A percentile compares a stretch with the other conserved stretches of the same genome.
Evolutionary conservation across 345 rosid genomes (phyloP).

Genomic region (Gynandropsis gynandra): DNA sequence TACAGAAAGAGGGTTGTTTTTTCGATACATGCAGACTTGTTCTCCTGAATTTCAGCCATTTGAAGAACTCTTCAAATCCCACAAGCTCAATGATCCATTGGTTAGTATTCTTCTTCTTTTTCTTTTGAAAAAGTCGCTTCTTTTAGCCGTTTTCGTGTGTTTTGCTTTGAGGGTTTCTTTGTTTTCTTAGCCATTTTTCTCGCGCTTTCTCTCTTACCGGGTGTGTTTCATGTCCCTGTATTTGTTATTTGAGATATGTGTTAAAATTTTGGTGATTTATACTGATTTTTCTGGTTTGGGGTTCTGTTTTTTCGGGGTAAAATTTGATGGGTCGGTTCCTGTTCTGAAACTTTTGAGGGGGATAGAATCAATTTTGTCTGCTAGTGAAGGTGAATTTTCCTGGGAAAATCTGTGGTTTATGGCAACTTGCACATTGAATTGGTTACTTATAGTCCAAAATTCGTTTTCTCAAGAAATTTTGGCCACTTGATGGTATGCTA

Average conservation of each 20-base stretch:
- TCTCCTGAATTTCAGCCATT: conserved; percentile 60
- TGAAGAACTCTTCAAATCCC: conserved; percentile 64
- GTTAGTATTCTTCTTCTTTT: conserved; percentile 22
- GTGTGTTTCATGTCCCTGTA: no score
- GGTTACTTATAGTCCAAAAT: no score
- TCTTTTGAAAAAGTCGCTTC: no score
- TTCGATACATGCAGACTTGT: conserved; percentile 58
- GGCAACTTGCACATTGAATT: no score
- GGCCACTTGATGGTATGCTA: conserved; percentile 25
- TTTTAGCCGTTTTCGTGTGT: background rate
- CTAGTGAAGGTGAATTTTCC: conserved; percentile 18
- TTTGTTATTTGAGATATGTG: conserved; percentile 3
- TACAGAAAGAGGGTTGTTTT: conserved; percentile 70
- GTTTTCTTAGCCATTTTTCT: no score
- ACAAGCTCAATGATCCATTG: conserved; percentile 52
- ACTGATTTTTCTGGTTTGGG: conserved; percentile 18
- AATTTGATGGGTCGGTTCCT: background rate
- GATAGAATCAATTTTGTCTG: conserved; percentile 19
- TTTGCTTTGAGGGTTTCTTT: background rate
- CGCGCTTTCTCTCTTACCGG: no score
- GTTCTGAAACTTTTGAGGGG: background rate
- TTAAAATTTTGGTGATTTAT: background rate
- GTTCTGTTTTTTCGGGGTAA: background rate
- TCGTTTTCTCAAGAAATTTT: conserved; percentile 2
- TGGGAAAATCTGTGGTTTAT: background rate